Evolutionary conservation across 2,329 filamentous ascomycete species (phyloP).

Genomic region (Aspergillus neotritici): DNA sequence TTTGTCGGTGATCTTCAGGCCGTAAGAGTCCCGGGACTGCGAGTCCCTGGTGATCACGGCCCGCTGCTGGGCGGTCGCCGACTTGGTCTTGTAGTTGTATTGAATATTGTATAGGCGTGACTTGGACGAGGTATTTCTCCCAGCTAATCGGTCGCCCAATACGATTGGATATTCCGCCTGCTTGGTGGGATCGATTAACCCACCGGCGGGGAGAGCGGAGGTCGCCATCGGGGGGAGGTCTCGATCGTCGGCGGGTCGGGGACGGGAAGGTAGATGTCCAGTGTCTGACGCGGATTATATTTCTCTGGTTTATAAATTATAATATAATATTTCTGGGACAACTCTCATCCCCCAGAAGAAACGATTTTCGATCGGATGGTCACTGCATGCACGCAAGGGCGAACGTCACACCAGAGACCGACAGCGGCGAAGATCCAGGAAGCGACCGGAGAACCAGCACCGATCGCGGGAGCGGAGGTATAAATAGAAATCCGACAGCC

Average conservation of each 20-base stretch:
- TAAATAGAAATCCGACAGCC: slow-evolving; percentile 1
- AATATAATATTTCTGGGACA: slow-evolving; percentile 4
- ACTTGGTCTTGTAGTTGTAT: slow-evolving; percentile 44
- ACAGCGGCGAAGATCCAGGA: slow-evolving; percentile 1
- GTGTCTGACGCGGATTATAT: slow-evolving; percentile 4
- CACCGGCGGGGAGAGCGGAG: slow-evolving; percentile 27
- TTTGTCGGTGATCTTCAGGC: slow-evolving; percentile 40
- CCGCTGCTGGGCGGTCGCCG: slow-evolving; percentile 34
- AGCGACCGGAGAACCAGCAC: slow-evolving; percentile 7
- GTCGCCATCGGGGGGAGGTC: slow-evolving; percentile 24
- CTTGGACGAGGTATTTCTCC: slow-evolving; percentile 17
- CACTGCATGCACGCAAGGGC: slow-evolving; percentile 15
- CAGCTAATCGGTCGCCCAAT: slow-evolving; percentile 38
- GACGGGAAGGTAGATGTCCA: slow-evolving; percentile 1
- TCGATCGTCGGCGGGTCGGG: neutral
- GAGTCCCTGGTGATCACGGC: slow-evolving; percentile 33
- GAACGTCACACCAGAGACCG: slow-evolving; percentile 15
- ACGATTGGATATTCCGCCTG: slow-evolving; percentile 44
- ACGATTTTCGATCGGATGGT: slow-evolving; percentile 4
- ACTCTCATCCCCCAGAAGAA: slow-evolving; percentile 11
- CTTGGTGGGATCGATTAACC: slow-evolving; percentile 41
- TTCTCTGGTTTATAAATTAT: slow-evolving; percentile 4
- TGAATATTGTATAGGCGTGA: slow-evolving; percentile 37
- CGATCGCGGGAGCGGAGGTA: slow-evolving; percentile 7
- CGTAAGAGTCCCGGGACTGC: slow-evolving; percentile 33